Conservation (phyloP, 2,329 filamentous ascomycete species). For the Aspergillus sp. region DNA sequence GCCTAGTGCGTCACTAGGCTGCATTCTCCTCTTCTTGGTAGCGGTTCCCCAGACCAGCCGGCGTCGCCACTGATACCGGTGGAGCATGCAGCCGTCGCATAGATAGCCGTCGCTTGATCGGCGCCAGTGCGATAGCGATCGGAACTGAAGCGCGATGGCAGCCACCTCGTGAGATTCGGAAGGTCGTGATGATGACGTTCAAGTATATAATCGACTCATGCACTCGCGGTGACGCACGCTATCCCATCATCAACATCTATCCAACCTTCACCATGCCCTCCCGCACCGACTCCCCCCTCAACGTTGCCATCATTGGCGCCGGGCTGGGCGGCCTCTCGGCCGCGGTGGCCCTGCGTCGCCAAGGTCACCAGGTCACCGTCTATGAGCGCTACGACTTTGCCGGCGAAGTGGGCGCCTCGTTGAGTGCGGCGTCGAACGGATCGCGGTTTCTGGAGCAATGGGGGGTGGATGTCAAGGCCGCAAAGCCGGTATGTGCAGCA, state of each 20-base stretch:
- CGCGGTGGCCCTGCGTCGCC: conserved; percentile 6
- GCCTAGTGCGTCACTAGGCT: not conserved
- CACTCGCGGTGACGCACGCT: too few relatives aligned
- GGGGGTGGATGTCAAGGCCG: conserved; percentile 17
- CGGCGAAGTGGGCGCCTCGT: conserved; percentile 21
- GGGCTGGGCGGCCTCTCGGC: conserved; percentile 15
- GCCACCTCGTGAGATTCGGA: too few relatives aligned
- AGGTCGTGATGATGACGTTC: too few relatives aligned
- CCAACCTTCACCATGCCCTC: conserved; percentile 15
- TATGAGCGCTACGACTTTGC: conserved; percentile 23
- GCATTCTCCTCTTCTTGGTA: not conserved
- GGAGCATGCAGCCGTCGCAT: conserved; percentile 23
- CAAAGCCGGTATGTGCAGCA: conserved; percentile 9
- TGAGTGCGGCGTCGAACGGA: conserved; percentile 22
- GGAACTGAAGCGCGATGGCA: not conserved
- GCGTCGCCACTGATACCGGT: not conserved
- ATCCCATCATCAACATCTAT: too few relatives aligned
- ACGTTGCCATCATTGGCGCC: conserved; percentile 25
- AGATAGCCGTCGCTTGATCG: conserved; percentile 15
- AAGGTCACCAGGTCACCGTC: conserved; percentile 20
- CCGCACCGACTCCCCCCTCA: conserved; percentile 21
- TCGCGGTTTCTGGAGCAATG: conserved; percentile 22
- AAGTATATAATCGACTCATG: too few relatives aligned
- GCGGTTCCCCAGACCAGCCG: not conserved
- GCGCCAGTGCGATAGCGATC: not conserved